A percentile compares a stretch with the other conserved stretches of the same genome.
phyloP scores from a whole-genome alignment of 352 stramenopile species.

The Thalassiosira mediterranea region DNA sequence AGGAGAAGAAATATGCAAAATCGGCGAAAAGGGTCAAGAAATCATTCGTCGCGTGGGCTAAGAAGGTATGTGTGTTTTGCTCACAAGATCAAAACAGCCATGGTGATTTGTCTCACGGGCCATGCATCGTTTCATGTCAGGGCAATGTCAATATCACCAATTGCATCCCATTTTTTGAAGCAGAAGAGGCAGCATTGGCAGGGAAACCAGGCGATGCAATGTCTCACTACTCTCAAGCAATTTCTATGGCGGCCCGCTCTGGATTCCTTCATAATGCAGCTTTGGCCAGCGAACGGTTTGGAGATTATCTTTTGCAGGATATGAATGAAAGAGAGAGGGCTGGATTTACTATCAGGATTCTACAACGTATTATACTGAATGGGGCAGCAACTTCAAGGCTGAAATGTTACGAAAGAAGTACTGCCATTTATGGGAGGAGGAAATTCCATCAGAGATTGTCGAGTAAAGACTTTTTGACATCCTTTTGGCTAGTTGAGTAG shows the following conservation, averaged over 20 bases:
- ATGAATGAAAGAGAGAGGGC: constrained; percentile 17
- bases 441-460: too few species aligned
- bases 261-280: constrained; percentile 36
- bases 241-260: constrained; percentile 10
- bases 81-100: too few species aligned
- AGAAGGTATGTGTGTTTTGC: too few species aligned
- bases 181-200: constrained; percentile 12
- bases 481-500: too few species aligned
- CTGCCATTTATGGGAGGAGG: neutral
- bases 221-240: constrained; percentile 5
- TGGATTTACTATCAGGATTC: constrained; percentile 16
- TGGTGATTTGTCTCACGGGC: too few species aligned
- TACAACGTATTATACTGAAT: constrained; percentile 24
- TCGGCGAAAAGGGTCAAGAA: constrained; percentile 11
- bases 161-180: constrained; percentile 21
- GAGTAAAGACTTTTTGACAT: too few species aligned
- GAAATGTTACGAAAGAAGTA: constrained; percentile 1
- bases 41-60: constrained; percentile 3
- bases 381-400: constrained; percentile 15
- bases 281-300: constrained; percentile 29
- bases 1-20: constrained; percentile 25
- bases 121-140: too few species aligned
- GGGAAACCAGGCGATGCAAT: constrained; percentile 5
- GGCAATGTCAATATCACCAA: too few species aligned
- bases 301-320: constrained; percentile 18